Base-by-base conservation (phyloP, 345 rosid genomes). In the Mangifera indica region DNA sequence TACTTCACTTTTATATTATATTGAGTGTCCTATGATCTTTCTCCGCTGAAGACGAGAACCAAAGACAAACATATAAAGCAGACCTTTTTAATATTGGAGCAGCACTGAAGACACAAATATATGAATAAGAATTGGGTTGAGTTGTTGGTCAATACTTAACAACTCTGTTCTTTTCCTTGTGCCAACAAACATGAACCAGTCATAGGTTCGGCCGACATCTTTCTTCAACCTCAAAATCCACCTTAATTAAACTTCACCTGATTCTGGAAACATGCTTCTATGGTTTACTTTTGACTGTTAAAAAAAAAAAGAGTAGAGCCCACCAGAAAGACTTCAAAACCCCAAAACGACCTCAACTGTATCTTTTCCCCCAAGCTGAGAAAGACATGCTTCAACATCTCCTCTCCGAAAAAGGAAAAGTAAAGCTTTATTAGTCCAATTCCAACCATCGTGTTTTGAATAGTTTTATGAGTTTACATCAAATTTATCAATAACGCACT, bases 331-430 rank as follows among this genome's bases (percentile, higher is more conserved):
- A 71, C 62, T 77, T 72, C 72, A 54, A n/a, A 61, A 25, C 67
- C 78, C 70, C 76, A 66, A 73, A 71, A 67, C 69, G 69, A 42
- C 55, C 49, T 55, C 78, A 73, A 76, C 83, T 72, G 76, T 69
- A 78, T 73, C 72, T 74, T 77, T 78, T 76, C 73, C 67, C 78
- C 83, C 60, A 48, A 72, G 51, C 60, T 65, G 66, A 60, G 63
- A 58, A 80, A 63, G 56, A 55, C 67, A 70, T 11, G 25, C 68
- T 72, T 72, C 72, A 53, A 42, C 74, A 69, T 72, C 72, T 46
- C 21, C 14, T 60, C 26, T 11, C 32, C 18, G 48, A 76, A 70
- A 69, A 66, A 42, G 56, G 24, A 67, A 75, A 74, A 29, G 67
- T 20, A 10, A 6, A 15, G 24, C 58, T 13, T 59, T 14, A 56